Evolutionary conservation across 2,329 filamentous ascomycete species (phyloP).

Genomic region (Xylariaceae sp.): DNA sequence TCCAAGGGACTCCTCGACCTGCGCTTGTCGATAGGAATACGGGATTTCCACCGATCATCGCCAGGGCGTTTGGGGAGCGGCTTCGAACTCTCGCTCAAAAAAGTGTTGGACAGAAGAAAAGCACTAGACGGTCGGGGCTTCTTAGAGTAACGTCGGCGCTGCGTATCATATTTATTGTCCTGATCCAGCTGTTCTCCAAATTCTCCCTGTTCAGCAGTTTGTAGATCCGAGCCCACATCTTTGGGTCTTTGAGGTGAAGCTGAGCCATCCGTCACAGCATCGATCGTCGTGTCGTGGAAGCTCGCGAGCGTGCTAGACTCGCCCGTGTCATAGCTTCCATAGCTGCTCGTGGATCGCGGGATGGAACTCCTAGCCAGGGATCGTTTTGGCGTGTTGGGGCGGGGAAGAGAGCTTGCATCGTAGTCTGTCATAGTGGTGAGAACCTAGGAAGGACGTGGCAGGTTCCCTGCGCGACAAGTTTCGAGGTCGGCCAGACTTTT

Average conservation of each 20-base stretch:
- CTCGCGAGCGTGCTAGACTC: slow-evolving; percentile 40
- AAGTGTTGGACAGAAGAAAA: slow-evolving; percentile 46
- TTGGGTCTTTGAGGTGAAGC: slow-evolving; percentile 16
- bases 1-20: slow-evolving; percentile 26
- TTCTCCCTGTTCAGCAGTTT: slow-evolving; percentile 9
- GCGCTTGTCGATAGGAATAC: slow-evolving; percentile 28
- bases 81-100: slow-evolving; percentile 29
- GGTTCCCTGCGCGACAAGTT: slow-evolving; percentile 2
- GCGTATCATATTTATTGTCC: slow-evolving; percentile 21
- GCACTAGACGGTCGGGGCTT: slow-evolving; percentile 45
- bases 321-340: slow-evolving; percentile 39
- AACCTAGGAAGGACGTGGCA: slow-evolving; percentile 4
- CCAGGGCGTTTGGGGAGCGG: slow-evolving; percentile 24
- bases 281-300: slow-evolving; percentile 22
- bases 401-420: slow-evolving; percentile 26
- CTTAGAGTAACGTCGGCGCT: slow-evolving; percentile 31
- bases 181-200: slow-evolving; percentile 10
- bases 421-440: slow-evolving; percentile 32
- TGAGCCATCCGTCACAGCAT: slow-evolving; percentile 18
- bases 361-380: slow-evolving; percentile 27
- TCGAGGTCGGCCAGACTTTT: not conserved
- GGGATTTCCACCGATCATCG: slow-evolving; percentile 30
- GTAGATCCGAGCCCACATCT: slow-evolving; percentile 16
- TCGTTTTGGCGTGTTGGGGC: slow-evolving; percentile 19
- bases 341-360: slow-evolving; percentile 31